phyloP scores from a whole-genome alignment of 331 rosid species.

The Arachis monticola region DNA sequence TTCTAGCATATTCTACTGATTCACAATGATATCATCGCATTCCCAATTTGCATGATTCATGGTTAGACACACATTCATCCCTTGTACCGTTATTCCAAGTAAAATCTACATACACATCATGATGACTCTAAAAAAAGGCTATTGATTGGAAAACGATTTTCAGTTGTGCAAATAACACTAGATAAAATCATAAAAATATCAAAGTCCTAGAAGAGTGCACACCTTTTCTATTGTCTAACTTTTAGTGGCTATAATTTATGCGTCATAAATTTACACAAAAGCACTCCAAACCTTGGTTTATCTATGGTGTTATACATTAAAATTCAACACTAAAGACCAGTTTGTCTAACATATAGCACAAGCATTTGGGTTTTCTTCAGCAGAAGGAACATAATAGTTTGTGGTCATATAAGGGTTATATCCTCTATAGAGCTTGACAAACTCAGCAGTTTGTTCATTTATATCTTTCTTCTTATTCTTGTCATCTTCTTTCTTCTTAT shows the following conservation, averaged over 20 bases:
- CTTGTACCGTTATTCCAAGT: no score
- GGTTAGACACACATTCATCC: no score
- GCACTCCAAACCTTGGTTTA: conserved; percentile 23
- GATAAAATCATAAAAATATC: no score
- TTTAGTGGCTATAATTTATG: conserved; percentile 2
- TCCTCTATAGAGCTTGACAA: conserved; percentile 46
- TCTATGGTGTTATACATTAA: conserved; percentile 50
- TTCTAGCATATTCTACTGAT: background rate
- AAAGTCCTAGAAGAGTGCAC: background rate
- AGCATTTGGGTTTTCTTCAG: conserved; percentile 70
- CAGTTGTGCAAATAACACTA: no score
- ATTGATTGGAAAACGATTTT: no score
- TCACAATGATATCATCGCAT: background rate
- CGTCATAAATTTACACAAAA: background rate
- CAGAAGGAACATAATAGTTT: conserved; percentile 53
- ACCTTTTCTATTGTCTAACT: conserved; percentile 25
- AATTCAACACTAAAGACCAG: conserved; percentile 43
- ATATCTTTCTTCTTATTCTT: conserved; percentile 52
- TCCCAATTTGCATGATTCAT: no score
- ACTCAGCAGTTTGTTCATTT: conserved; percentile 59
- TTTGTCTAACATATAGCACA: conserved; percentile 61
- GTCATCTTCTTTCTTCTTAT: conserved; percentile 54
- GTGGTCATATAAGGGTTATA: conserved; percentile 52
- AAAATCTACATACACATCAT: no score
- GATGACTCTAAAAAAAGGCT: no score